Evolutionary conservation across 148 eudicot genomes (phyloP).

Genomic region (Chenopodium berlandieri): DNA sequence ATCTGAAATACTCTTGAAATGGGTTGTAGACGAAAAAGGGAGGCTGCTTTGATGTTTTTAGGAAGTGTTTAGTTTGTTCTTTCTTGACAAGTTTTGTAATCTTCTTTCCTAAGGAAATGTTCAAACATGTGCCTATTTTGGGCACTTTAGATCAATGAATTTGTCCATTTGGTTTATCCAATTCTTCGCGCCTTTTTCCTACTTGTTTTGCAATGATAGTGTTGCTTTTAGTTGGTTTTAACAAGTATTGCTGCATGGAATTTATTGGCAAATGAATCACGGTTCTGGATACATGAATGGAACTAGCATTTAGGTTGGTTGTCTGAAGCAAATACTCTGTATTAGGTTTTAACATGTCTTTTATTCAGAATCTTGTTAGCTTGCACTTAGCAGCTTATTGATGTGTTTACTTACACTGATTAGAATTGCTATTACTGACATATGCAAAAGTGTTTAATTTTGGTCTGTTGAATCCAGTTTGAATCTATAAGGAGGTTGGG

Average conservation of each 20-base stretch:
- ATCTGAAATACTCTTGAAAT: conserved; percentile 30
- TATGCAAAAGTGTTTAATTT: background rate
- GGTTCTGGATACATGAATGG: background rate
- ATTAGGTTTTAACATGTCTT: background rate
- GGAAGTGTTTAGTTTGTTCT: conserved; percentile 34
- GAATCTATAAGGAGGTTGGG: background rate
- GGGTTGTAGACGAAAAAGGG: conserved; percentile 22
- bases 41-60: conserved; percentile 28
- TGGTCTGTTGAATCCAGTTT: background rate
- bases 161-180: conserved; percentile 27
- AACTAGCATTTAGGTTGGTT: background rate
- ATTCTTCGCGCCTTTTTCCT: background rate
- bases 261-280: background rate
- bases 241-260: background rate
- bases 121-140: conserved; percentile 36
- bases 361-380: background rate
- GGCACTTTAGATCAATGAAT: conserved; percentile 41
- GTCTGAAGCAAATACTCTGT: background rate
- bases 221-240: background rate
- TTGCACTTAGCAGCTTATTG: background rate
- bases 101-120: conserved; percentile 33
- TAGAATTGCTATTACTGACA: background rate
- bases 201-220: background rate
- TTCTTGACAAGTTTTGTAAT: conserved; percentile 36
- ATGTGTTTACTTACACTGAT: background rate